Percentiles rank a stretch among this genome's conserved stretches.
Evolutionary conservation across 169 alveolate species (phyloP).

Genomic region (Cryptosporidium felis): DNA sequence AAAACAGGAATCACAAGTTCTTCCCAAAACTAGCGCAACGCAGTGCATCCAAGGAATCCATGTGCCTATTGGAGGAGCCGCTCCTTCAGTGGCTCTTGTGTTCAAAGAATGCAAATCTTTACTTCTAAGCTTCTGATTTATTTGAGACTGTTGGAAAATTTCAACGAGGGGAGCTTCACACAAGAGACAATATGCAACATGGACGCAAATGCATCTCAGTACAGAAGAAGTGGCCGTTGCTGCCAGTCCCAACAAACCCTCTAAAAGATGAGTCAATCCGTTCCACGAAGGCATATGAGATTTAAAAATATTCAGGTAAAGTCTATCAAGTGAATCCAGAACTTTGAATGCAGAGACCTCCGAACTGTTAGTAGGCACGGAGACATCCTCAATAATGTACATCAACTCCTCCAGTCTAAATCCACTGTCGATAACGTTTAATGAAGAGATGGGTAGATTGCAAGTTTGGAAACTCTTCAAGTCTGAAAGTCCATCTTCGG

Average conservation of each 20-base stretch:
- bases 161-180: constrained; percentile 65
- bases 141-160: background rate
- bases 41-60: constrained; percentile 71
- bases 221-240: constrained; percentile 52
- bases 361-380: background rate
- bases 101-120: background rate
- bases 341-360: constrained; percentile 47
- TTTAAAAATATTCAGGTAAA: constrained; percentile 34
- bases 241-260: constrained; percentile 68
- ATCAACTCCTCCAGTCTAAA: constrained; percentile 28
- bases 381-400: constrained; percentile 45
- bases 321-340: constrained; percentile 25
- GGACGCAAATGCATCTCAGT: constrained; percentile 44
- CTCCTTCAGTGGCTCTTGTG: background rate
- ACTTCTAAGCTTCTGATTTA: background rate
- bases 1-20: constrained; percentile 60
- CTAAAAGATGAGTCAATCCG: constrained; percentile 50
- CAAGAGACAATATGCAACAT: constrained; percentile 28
- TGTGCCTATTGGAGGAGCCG: constrained; percentile 59
- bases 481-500: background rate
- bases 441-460: background rate
- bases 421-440: constrained; percentile 37
- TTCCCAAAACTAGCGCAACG: constrained; percentile 41
- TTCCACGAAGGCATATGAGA: constrained; percentile 72
- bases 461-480: background rate